phyloP scores from a whole-genome alignment of 1,139 yeast genomes.

The Geotrichum carabidarum region DNA sequence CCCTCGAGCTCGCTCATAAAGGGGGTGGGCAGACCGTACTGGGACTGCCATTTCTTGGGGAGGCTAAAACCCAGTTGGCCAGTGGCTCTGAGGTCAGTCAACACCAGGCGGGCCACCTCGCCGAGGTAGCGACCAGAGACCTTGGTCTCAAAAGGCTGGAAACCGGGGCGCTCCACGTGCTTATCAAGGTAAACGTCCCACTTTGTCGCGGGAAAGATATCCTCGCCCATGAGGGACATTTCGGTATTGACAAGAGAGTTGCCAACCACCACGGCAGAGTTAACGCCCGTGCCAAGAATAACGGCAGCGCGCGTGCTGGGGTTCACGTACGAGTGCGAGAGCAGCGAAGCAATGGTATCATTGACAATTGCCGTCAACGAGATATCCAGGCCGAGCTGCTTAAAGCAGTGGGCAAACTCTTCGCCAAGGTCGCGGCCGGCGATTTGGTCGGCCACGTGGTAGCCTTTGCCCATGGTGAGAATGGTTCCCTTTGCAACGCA shows the following conservation, averaged over 20 bases:
- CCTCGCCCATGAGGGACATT: slow-evolving; percentile 34
- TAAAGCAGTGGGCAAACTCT: slow-evolving; percentile 52
- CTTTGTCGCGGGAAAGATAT: slow-evolving; percentile 60
- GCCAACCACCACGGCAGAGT: slow-evolving; percentile 43
- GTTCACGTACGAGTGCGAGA: slow-evolving; percentile 66
- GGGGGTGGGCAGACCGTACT: slow-evolving; percentile 29
- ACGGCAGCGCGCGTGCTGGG: slow-evolving; percentile 72
- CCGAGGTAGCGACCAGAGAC: slow-evolving; percentile 87
- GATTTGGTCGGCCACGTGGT: slow-evolving; percentile 60
- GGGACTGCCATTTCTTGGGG: slow-evolving; percentile 28
- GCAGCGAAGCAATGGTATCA: slow-evolving; percentile 81
- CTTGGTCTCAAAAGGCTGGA: slow-evolving; percentile 80
- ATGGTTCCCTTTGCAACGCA: slow-evolving; percentile 64
- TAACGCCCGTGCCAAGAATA: slow-evolving; percentile 89
- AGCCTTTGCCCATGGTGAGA: slow-evolving; percentile 90
- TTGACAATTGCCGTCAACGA: slow-evolving; percentile 76
- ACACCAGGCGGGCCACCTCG: slow-evolving; percentile 65
- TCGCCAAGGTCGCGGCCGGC: slow-evolving; percentile 71
- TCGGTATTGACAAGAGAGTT: slow-evolving; percentile 35
- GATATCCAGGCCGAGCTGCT: slow-evolving; percentile 52
- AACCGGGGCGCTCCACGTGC: slow-evolving; percentile 65
- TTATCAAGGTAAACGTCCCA: slow-evolving; percentile 66
- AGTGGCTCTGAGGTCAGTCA: slow-evolving; percentile 64
- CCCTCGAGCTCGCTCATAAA: slow-evolving; percentile 32
- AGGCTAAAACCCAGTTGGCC: slow-evolving; percentile 39